A percentile compares a stretch with the other conserved stretches of the same genome.
Conservation (phyloP, 805 yeast genomes). For the Zygotorulaspora florentina region DNA sequence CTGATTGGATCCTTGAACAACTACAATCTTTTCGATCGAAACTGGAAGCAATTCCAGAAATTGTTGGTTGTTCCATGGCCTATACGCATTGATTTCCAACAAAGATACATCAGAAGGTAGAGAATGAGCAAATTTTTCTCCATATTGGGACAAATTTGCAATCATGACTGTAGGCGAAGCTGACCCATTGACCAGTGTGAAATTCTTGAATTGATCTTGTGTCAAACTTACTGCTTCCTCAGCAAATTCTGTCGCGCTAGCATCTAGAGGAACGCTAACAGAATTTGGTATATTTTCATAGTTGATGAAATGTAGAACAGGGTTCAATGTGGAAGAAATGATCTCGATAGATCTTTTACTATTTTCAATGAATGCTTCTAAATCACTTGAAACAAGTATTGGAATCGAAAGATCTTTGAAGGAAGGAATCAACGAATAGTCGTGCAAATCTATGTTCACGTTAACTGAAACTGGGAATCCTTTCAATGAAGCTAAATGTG, state of each 20-base stretch:
- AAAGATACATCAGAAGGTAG: constrained; percentile 35
- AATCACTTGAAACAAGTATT: constrained; percentile 61
- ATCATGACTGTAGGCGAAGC: constrained; percentile 49
- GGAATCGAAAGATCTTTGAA: constrained; percentile 65
- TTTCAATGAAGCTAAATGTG: constrained; percentile 46
- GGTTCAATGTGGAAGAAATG: constrained; percentile 44
- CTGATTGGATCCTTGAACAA: constrained; percentile 55
- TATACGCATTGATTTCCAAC: constrained; percentile 57
- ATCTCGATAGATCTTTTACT: constrained; percentile 57
- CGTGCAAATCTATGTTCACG: constrained; percentile 54
- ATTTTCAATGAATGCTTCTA: constrained; percentile 49
- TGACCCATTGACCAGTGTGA: constrained; percentile 26
- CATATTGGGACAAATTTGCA: constrained; percentile 60
- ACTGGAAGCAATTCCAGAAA: constrained; percentile 51
- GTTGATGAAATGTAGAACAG: constrained; percentile 70
- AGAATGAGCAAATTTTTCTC: constrained; percentile 41
- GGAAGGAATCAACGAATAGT: constrained; percentile 66
- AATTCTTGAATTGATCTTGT: constrained; percentile 32
- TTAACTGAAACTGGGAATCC: constrained; percentile 51
- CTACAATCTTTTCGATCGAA: constrained; percentile 51
- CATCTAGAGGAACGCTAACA: constrained; percentile 13
- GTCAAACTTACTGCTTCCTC: constrained; percentile 27
- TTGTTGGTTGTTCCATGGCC: constrained; percentile 63
- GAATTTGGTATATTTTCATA: constrained; percentile 9
- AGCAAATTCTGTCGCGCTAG: constrained; percentile 15